A percentile compares a stretch with the other conserved stretches of the same genome.
These are phyloP conservation scores for Ustilaginoidea virens DNA, from an alignment of 2,329 filamentous ascomycete species.

Conservation along the genomic window DNA sequence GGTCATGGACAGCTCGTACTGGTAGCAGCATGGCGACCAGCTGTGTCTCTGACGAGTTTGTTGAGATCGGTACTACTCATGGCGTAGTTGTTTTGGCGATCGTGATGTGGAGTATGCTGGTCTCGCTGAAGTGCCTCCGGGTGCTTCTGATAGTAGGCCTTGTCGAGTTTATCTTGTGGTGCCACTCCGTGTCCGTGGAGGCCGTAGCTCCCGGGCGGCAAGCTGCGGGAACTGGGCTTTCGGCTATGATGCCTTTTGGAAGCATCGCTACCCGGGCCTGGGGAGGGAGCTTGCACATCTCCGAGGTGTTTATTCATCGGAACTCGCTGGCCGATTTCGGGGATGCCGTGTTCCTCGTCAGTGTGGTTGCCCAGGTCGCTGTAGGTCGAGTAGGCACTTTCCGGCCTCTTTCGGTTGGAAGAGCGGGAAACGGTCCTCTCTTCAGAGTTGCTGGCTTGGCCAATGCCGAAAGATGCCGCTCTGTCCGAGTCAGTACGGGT, in stretches of 20 bases:
- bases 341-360: conserved; percentile 75
- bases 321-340: conserved; percentile 81
- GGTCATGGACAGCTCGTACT: conserved; percentile 1
- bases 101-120: conserved; percentile 38
- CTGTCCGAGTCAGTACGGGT: conserved; percentile 84
- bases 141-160: conserved; percentile 85
- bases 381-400: conserved; percentile 39
- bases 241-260: conserved; percentile 46
- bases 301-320: conserved; percentile 88
- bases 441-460: conserved; percentile 46
- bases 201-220: conserved; percentile 81
- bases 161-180: conserved; percentile 68
- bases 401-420: conserved; percentile 48
- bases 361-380: conserved; percentile 31
- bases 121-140: conserved; percentile 70
- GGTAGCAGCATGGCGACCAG: conserved; percentile 33
- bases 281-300: conserved; percentile 90
- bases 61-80: conserved; percentile 84
- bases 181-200: conserved; percentile 74
- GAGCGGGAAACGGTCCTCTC: conserved; percentile 25
- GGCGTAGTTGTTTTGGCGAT: conserved; percentile 55
- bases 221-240: conserved; percentile 54
- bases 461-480: conserved; percentile 73
- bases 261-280: conserved; percentile 37
- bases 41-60: conserved; percentile 67